phyloP scores from a whole-genome alignment of 305 asterid genomes.

The Fraxinus nigra region DNA sequence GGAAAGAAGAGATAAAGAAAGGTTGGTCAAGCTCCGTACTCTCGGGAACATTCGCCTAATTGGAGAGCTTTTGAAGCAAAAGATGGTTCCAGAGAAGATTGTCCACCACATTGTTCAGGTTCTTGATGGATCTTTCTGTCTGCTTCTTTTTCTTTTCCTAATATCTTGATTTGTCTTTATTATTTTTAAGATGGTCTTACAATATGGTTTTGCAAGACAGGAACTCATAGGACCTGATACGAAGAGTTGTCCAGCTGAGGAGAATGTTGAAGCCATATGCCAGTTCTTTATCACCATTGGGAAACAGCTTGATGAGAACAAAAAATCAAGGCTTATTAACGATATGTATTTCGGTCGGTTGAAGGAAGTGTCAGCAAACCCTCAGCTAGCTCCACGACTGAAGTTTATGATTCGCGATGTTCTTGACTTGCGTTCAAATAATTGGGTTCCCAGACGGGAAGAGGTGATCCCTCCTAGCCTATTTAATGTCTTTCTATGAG shows the following conservation, averaged over 20 bases:
- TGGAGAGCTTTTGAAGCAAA: constrained; percentile 94
- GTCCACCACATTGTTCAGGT: constrained; percentile 97
- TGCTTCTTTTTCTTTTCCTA: background rate
- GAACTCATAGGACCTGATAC: background rate
- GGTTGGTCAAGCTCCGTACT: constrained; percentile 72
- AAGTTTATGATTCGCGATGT: background rate
- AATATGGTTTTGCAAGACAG: background rate
- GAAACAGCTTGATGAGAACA: background rate
- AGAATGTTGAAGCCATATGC: background rate
- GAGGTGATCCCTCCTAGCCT: background rate
- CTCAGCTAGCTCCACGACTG: background rate
- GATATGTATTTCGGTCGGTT: background rate
- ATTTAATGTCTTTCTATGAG: background rate
- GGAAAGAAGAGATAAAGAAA: constrained; percentile 79
- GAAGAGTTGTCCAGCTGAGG: background rate
- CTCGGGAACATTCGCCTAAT: constrained; percentile 92
- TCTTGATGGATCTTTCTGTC: constrained; percentile 9
- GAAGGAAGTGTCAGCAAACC: background rate
- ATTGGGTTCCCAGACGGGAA: background rate
- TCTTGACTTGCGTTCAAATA: background rate
- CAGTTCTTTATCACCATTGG: background rate
- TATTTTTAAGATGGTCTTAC: background rate
- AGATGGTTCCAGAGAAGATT: constrained; percentile 87
- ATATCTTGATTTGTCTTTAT: background rate
- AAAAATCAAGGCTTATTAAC: background rate